phyloP scores from a whole-genome alignment of 2,329 filamentous ascomycete species.

The Sordariomycetes sp. region DNA sequence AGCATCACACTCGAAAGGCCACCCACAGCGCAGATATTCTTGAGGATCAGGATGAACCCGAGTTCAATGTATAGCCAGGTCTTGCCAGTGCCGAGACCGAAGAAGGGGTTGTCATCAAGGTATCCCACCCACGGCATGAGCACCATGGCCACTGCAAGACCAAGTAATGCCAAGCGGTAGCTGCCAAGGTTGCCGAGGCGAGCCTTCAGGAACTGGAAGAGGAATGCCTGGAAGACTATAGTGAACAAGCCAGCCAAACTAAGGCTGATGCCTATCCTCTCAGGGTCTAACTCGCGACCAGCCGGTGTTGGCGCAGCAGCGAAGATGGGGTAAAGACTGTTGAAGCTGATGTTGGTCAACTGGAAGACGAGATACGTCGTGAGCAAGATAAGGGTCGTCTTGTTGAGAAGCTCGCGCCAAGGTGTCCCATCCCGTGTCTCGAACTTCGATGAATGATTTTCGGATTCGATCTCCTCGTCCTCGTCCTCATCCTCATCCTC shows the following conservation, averaged over 20 bases:
- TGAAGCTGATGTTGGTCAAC: conserved; percentile 88
- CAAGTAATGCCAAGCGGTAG: conserved; percentile 69
- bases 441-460: conserved; percentile 7
- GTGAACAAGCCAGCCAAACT: conserved; percentile 78
- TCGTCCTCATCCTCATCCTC: conserved; percentile 12
- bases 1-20: conserved; percentile 84
- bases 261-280: conserved; percentile 76
- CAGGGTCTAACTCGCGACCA: conserved; percentile 65
- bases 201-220: conserved; percentile 72
- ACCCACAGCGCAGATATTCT: conserved; percentile 83
- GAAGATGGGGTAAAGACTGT: conserved; percentile 91
- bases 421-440: conserved; percentile 23
- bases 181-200: conserved; percentile 78
- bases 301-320: conserved; percentile 65
- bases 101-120: conserved; percentile 44
- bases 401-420: conserved; percentile 57
- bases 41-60: conserved; percentile 72
- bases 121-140: conserved; percentile 89
- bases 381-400: conserved; percentile 74
- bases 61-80: conserved; percentile 72
- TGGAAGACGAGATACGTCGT: conserved; percentile 88
- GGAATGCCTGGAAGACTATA: conserved; percentile 79
- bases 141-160: conserved; percentile 73
- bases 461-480: conserved; percentile 8
- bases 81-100: conserved; percentile 53